Percentiles rank a stretch among this genome's conserved stretches.
Evolutionary conservation across 2,329 filamentous ascomycete genomes (phyloP).

Genomic region (Hymenoscyphus occultus): DNA sequence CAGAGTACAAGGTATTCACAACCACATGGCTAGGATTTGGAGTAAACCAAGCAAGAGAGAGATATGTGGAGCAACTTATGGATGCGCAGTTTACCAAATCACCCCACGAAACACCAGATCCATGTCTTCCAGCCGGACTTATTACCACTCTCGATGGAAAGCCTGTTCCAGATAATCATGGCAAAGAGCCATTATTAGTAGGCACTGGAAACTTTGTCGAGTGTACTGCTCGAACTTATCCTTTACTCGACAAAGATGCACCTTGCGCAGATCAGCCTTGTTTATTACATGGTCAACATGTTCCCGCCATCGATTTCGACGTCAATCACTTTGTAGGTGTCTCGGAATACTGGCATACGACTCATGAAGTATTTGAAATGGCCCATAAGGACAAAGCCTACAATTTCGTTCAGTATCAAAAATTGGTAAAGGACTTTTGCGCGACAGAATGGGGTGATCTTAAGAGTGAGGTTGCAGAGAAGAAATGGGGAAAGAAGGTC

Average conservation of each 20-base stretch:
- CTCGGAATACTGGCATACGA: slow-evolving; percentile 98
- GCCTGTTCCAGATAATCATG: slow-evolving; percentile 39
- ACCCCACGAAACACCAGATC: slow-evolving; percentile 74
- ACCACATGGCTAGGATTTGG: slow-evolving; percentile 97
- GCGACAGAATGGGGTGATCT: slow-evolving; percentile 79
- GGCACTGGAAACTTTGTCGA: slow-evolving; percentile 87
- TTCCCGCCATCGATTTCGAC: slow-evolving; percentile 93
- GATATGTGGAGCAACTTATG: slow-evolving; percentile 77
- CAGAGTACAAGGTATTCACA: slow-evolving; percentile 89
- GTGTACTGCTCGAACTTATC: slow-evolving; percentile 78
- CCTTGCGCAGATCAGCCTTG: slow-evolving; percentile 82
- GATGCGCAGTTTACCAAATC: slow-evolving; percentile 59
- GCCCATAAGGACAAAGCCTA: slow-evolving; percentile 76
- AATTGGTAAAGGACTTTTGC: slow-evolving; percentile 81
- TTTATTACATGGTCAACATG: slow-evolving; percentile 85
- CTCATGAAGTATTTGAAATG: slow-evolving; percentile 85
- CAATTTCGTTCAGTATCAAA: slow-evolving; percentile 85
- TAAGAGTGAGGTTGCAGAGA: slow-evolving; percentile 57
- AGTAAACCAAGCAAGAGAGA: slow-evolving; percentile 84
- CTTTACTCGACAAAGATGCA: slow-evolving; percentile 84
- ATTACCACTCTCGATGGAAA: slow-evolving; percentile 71
- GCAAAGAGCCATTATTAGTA: slow-evolving; percentile 54
- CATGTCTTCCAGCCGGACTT: slow-evolving; percentile 80
- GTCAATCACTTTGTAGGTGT: slow-evolving; percentile 98
- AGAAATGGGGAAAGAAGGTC: slow-evolving; percentile 74